Conservation (phyloP, 1,284 basidiomycete species). For the Apiotrichum montevideense region DNA sequence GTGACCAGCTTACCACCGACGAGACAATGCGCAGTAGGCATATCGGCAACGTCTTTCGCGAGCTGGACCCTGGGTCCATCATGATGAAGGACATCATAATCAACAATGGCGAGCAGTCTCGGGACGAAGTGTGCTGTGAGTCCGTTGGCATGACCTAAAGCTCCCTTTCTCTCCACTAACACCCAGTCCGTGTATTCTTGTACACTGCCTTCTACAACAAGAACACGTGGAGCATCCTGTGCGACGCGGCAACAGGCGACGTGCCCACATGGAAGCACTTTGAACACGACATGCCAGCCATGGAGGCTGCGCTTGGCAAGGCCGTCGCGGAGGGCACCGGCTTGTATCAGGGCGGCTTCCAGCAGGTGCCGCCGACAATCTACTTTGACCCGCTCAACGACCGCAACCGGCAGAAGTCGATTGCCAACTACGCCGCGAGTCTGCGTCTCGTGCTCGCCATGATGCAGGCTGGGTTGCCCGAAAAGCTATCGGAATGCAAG, state of each 20-base stretch:
- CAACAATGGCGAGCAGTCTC: constrained; percentile 20
- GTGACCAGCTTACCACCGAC: constrained; percentile 20
- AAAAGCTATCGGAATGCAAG: constrained; percentile 11
- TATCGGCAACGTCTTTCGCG: constrained; percentile 28
- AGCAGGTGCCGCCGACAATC: constrained; percentile 32
- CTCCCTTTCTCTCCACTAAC: constrained; percentile 10
- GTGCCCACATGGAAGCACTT: constrained; percentile 19
- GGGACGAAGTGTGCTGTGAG: constrained; percentile 31
- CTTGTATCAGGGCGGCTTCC: constrained; percentile 28
- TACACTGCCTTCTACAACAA: constrained; percentile 26
- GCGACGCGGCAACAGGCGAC: constrained; percentile 14
- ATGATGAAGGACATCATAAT: constrained; percentile 18
- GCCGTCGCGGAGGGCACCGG: constrained; percentile 15
- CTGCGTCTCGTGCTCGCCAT: constrained; percentile 24
- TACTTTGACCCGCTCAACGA: constrained; percentile 17
- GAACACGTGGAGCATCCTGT: constrained; percentile 21
- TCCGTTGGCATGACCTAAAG: constrained; percentile 5
- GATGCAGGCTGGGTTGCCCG: constrained; percentile 24
- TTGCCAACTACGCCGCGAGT: constrained; percentile 24
- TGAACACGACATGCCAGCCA: constrained; percentile 12
- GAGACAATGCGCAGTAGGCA: constrained; percentile 21
- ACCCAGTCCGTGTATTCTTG: constrained; percentile 28
- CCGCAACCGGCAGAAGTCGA: constrained; percentile 6
- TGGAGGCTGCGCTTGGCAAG: constrained; percentile 21
- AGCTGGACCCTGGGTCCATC: constrained; percentile 21